phyloP scores from a whole-genome alignment of 768 basidiomycete species.

The Boletales sp. region DNA sequence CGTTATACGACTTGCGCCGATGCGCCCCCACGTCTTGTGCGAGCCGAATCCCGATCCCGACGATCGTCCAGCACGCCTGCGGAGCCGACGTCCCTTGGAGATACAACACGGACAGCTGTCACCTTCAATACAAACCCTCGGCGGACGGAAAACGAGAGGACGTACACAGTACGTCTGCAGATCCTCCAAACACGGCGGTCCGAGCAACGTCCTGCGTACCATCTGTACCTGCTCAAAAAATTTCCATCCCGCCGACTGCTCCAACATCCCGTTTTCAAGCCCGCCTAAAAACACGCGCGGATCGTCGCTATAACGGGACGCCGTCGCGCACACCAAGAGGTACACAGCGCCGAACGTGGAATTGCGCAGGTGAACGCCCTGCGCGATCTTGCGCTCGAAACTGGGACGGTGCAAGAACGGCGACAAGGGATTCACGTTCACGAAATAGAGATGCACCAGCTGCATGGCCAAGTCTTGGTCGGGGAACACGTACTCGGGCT shows the following conservation, averaged over 20 bases:
- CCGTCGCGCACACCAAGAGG: constrained; percentile 70
- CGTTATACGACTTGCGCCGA: constrained; percentile 32
- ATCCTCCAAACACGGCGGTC: constrained; percentile 60
- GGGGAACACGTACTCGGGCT: constrained; percentile 43
- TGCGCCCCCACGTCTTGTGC: constrained; percentile 62
- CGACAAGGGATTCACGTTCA: constrained; percentile 47
- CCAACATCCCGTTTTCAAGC: constrained; percentile 23
- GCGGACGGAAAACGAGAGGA: constrained; percentile 2
- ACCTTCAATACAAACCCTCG: neutral
- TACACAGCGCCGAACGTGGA: constrained; percentile 54
- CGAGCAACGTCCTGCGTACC: constrained; percentile 53
- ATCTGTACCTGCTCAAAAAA: constrained; percentile 53
- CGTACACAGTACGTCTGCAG: constrained; percentile 65
- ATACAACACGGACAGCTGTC: constrained; percentile 51
- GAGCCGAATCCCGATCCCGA: constrained; percentile 56
- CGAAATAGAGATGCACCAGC: constrained; percentile 67
- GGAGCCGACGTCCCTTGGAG: constrained; percentile 57
- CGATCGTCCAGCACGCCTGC: constrained; percentile 64
- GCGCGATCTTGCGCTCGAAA: constrained; percentile 50
- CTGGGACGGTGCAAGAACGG: constrained; percentile 74
- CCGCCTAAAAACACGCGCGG: constrained; percentile 44
- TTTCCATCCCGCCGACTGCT: constrained; percentile 51
- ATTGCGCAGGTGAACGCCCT: constrained; percentile 49
- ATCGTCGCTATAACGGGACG: constrained; percentile 53
- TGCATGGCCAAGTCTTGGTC: constrained; percentile 43